Conservation (phyloP, 805 yeast species). For the Myxozyma geophila region DNA sequence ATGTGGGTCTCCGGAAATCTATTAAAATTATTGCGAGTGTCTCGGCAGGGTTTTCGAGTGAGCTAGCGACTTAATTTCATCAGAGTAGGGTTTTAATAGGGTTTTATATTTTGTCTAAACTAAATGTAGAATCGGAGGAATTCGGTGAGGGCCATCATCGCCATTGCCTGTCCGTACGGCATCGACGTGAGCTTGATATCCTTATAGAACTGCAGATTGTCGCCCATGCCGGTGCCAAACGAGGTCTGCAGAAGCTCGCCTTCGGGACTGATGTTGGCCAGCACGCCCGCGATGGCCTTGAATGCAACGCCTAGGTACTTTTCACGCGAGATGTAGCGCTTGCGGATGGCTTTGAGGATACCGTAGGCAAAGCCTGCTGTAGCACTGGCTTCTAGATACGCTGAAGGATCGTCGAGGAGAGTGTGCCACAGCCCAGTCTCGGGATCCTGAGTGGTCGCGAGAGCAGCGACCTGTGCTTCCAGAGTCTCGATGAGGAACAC, state of each 20-base stretch:
- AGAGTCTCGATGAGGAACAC: slow-evolving; percentile 43
- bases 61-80: too few relatives aligned
- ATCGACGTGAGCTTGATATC: slow-evolving; percentile 47
- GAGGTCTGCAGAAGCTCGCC: slow-evolving; percentile 48
- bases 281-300: slow-evolving; percentile 46
- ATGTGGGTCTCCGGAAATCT: too few relatives aligned
- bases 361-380: slow-evolving; percentile 50
- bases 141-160: slow-evolving; percentile 48
- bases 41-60: too few relatives aligned
- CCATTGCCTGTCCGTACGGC: slow-evolving; percentile 50
- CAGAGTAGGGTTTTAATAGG: too few relatives aligned
- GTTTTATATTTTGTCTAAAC: too few relatives aligned
- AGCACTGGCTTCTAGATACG: slow-evolving; percentile 42
- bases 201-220: slow-evolving; percentile 45
- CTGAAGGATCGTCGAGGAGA: slow-evolving; percentile 43
- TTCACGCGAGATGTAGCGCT: slow-evolving; percentile 39
- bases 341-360: slow-evolving; percentile 45
- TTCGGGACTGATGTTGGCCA: slow-evolving; percentile 41
- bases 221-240: slow-evolving; percentile 49
- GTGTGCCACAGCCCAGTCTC: slow-evolving; percentile 47
- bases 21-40: too few relatives aligned
- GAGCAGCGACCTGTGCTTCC: slow-evolving; percentile 44
- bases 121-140: slow-evolving; percentile 26
- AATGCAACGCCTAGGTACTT: slow-evolving; percentile 42
- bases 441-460: slow-evolving; percentile 42